A percentile compares a stretch with the other conserved stretches of the same genome.
Evolutionary conservation across 495 filamentous ascomycete genomes (phyloP).

Genomic region (Bombardia bombarda): DNA sequence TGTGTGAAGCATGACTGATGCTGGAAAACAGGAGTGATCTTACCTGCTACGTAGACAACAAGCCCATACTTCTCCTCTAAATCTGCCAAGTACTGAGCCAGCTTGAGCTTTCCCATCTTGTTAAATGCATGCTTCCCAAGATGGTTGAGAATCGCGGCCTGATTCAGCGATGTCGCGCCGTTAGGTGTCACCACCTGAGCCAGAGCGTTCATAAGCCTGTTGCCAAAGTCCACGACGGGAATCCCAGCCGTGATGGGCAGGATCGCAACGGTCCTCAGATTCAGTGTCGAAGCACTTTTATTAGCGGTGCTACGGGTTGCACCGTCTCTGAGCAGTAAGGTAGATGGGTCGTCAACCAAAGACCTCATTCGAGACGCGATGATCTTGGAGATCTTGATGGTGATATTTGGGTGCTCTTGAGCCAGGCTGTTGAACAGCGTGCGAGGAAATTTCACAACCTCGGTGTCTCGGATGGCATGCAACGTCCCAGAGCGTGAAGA

Average conservation of each 20-base stretch:
- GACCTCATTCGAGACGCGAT: slow-evolving; percentile 93
- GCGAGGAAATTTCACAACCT: slow-evolving; percentile 90
- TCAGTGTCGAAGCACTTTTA: slow-evolving; percentile 75
- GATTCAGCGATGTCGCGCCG: slow-evolving; percentile 87
- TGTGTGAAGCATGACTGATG: no score
- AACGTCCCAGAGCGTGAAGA: slow-evolving; percentile 80
- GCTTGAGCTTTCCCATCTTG: slow-evolving; percentile 91
- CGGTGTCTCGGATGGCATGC: slow-evolving; percentile 93
- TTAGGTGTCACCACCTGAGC: slow-evolving; percentile 81
- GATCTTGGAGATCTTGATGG: slow-evolving; percentile 97
- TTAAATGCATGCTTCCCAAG: slow-evolving; percentile 93
- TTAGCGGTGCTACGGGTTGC: slow-evolving; percentile 52
- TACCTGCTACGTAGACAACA: slow-evolving; percentile 89
- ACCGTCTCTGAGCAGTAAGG: slow-evolving; percentile 31
- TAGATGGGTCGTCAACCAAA: slow-evolving; percentile 67
- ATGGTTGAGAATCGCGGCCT: slow-evolving; percentile 88
- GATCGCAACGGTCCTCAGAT: slow-evolving; percentile 87
- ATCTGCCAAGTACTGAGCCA: slow-evolving; percentile 93
- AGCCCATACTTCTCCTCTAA: slow-evolving; percentile 95
- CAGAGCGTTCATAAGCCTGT: slow-evolving; percentile 77
- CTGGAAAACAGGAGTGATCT: slow-evolving; percentile 14
- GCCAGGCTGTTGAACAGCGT: slow-evolving; percentile 96
- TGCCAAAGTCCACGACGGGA: slow-evolving; percentile 91
- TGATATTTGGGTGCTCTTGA: slow-evolving; percentile 94
- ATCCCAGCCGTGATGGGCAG: slow-evolving; percentile 86